A percentile compares a stretch with the other conserved stretches of the same genome.
Evolutionary conservation across 768 basidiomycete species (phyloP).

Genomic region (Cubamyces sp.): DNA sequence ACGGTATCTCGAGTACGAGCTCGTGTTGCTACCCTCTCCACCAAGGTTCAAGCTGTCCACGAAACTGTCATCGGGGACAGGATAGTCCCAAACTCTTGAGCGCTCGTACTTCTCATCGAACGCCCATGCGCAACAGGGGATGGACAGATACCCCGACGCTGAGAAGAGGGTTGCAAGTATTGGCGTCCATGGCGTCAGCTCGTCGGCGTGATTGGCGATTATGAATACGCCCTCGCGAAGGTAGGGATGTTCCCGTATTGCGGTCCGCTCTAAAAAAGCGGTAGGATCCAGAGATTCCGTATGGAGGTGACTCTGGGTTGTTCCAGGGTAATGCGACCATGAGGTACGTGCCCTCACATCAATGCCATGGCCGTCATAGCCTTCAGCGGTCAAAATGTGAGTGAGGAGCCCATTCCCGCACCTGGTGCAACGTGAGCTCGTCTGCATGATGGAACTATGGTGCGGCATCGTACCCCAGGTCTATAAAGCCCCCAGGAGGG

Average conservation of each 20-base stretch:
- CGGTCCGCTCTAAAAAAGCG: constrained; percentile 7
- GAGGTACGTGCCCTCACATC: constrained; percentile 86
- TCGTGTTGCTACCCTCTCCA: constrained; percentile 58
- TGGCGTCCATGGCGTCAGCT: constrained; percentile 94
- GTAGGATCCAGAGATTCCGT: constrained; percentile 76
- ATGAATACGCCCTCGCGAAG: constrained; percentile 64
- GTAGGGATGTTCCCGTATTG: constrained; percentile 27
- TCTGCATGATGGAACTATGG: neutral
- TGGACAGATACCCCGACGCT: constrained; percentile 73
- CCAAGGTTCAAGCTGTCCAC: constrained; percentile 59
- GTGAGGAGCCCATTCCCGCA: constrained; percentile 94
- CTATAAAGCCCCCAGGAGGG: constrained; percentile 85
- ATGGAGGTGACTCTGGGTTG: constrained; percentile 62
- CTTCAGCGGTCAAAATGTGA: constrained; percentile 83
- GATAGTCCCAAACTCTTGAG: constrained; percentile 39
- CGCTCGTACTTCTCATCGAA: constrained; percentile 72
- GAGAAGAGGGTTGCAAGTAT: constrained; percentile 67
- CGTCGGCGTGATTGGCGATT: constrained; percentile 96
- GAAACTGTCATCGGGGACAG: constrained; percentile 33
- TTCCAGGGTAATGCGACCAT: constrained; percentile 76
- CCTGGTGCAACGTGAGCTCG: constrained; percentile 41
- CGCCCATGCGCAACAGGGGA: constrained; percentile 91
- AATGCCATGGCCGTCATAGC: constrained; percentile 82
- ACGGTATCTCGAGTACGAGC: constrained; percentile 81
- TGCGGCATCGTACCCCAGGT: constrained; percentile 69